Base-by-base conservation (phyloP, 2,329 filamentous ascomycete genomes). In the Microsporum audouinii region DNA sequence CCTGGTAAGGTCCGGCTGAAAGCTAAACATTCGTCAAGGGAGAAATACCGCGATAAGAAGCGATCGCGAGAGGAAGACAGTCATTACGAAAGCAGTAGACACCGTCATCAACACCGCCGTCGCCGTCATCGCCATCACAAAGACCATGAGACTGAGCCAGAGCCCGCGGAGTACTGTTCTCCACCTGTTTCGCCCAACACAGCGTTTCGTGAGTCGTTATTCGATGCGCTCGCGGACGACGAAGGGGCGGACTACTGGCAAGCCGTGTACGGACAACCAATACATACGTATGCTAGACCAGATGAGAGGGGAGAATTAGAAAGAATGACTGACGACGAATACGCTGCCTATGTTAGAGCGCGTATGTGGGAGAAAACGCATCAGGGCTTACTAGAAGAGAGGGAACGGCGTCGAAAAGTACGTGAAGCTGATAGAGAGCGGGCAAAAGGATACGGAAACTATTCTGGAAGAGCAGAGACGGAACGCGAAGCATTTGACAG, bases 361-460 rank as follows among this genome's bases (percentile, higher is more conserved):
- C 86, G 85, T 74, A 97, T 99, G 94, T 99, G 91, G 87, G 91
- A 96, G 79, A 91, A 89, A 76, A 95, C 88, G 59, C 85, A 96
- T 70, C 87, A 92, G 65, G 88, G 92, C 27, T 77, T 95, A 59
- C 72, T 92, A 0, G 88, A 94, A 68, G 90, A 94, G 73, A 82
- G 87, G 61, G 85, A 84, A 60, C 77, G 81, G 51, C 77, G 83
- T 60, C 80, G 84, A 66, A 80, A 78, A 68, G 79, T 80, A 71
- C 72, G 72, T 63, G 71, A 72, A 56, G 73, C 77, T 65, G 79
- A 79, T 64, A 80, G 78, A 63, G 73, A 77, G 63, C 70, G 68
- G 59, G 68, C 74, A 38, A 77, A 72, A 71, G 70, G 47, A 63
- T 66, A 63, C 66, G 64, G 61, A 60, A 63, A 58, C 62, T 66